Evolutionary conservation across 2,329 filamentous ascomycete genomes (phyloP), one percentile per base, ranked within the genome.

Genomic region (Ascochyta lentis): DNA sequence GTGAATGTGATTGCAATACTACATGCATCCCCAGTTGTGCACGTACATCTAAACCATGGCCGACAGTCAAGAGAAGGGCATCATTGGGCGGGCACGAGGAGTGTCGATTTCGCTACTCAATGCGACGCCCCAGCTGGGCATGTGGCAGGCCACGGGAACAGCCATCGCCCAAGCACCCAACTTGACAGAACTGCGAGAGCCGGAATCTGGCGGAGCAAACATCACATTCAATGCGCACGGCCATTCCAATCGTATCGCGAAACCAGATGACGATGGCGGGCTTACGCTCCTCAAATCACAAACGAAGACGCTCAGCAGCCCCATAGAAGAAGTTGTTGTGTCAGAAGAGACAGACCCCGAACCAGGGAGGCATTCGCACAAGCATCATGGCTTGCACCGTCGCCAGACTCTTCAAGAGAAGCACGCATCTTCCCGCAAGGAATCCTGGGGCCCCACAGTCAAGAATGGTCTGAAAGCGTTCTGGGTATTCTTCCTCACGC

Each of bases 401-500:
- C 22, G 42, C 33, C 56, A 62, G 58, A 69, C 68, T 29, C 46
- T 69, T 23, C 75, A 70, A 41, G 77, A 64, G 16, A 64, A 62
- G 34, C 59, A 64, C 15, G 34, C 42, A 26, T 49, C 50, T 13
- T 3, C 29, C 13, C 46, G 60, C 49, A 73, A 70, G 52, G 60
- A 69, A n/a, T 74, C 68, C 0, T 84, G 83, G 78, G 81, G 79
- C 29, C 83, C 87, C 54, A 83, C 86, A 1, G 84, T 84, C 2
- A 77, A 74, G 29, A 83, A 86, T 49, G 84, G 83, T 1, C 67
- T 87, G 3, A 77, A 81, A 19, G 82, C 85, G 0, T 90, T 89
- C 68, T 88, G 86, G 85, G 83, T 84, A 45, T 96, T 91, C 77
- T 84, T 89, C 66, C 79, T 84, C 33, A 96, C 91, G 0, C 89